Base-by-base conservation (phyloP, 441 rosid genomes). In the Bruguiera hainesii region DNA sequence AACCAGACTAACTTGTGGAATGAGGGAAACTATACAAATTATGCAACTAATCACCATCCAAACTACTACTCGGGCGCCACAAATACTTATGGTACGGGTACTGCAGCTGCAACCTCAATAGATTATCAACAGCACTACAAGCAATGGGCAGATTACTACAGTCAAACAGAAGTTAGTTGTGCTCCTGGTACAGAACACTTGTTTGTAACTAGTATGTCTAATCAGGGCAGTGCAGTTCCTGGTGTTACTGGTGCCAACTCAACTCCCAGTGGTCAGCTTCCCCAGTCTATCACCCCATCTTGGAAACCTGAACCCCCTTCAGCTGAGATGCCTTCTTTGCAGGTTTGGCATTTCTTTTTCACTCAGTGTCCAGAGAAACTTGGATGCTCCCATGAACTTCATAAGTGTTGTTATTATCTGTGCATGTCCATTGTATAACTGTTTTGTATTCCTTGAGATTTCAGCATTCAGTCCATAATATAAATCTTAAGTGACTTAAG, bases 181-280 rank as follows among this genome's bases (percentile, higher is more conserved):
- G 99, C 99, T 66, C 99, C 98, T 0, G 98, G 99, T 60, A 96
- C 98, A 16, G 99, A 96, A 76, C 91, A 84, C 71, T 69, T 84
- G 76, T 72, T 93, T 75, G 80, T 80, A 78, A 39, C 85, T 67
- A 74, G 81, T 71, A 70, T 87, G 48, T 69, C 83, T 75, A 87
- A 78, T 64, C 87, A 78, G 78, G 87, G 78, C 52, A 78, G 83
- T 79, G 77, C 87, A 55, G 81, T 68, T 78, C 75, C 94, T 68
- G 79, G 81, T 80, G 87, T 80, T 68, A 66, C 83, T 63, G 75
- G 79, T 76, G 91, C 82, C 68, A 73, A 81, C 66, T 75, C 89
- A 69, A 71, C 84, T 68, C 80, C 96, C 76, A 82, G 73, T 80
- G 81, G 76, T 74, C 96, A 85, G 70, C 89, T 80, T 59, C 77